Percentiles rank a stretch among this genome's conserved stretches.
phyloP scores from a whole-genome alignment of 2,329 filamentous ascomycete species.

The Pseudogymnoascus sp. region DNA sequence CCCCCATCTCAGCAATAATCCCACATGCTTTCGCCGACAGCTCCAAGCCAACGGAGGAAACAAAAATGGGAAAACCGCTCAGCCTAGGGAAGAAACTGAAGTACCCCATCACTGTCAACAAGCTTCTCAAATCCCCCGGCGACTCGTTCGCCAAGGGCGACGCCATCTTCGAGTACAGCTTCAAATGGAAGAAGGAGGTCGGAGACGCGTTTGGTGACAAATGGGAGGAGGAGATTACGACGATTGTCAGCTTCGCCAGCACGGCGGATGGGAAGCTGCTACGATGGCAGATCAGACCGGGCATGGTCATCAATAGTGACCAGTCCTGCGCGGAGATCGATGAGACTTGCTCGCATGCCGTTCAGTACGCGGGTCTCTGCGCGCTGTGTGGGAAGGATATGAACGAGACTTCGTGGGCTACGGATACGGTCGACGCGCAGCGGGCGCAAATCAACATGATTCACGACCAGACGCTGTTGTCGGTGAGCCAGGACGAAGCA shows the following conservation, averaged over 20 bases:
- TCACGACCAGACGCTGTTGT: constrained; percentile 82
- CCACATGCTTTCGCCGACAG: constrained; percentile 29
- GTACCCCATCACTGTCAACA: constrained; percentile 90
- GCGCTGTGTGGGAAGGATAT: constrained; percentile 92
- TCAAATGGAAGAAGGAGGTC: constrained; percentile 70
- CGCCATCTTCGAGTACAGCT: constrained; percentile 79
- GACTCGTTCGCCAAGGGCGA: constrained; percentile 72
- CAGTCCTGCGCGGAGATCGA: constrained; percentile 67
- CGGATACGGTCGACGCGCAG: constrained; percentile 68
- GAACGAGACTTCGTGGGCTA: constrained; percentile 83
- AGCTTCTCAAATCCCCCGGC: constrained; percentile 69
- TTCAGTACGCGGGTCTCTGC: constrained; percentile 88
- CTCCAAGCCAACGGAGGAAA: constrained; percentile 25
- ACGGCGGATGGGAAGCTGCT: constrained; percentile 74
- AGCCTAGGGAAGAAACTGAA: constrained; percentile 60
- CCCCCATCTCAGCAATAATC: constrained; percentile 12
- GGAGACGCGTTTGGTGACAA: constrained; percentile 56
- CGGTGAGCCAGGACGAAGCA: constrained; percentile 77
- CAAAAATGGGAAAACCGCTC: constrained; percentile 42
- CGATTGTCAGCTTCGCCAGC: constrained; percentile 71
- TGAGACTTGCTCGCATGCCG: constrained; percentile 83
- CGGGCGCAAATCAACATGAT: constrained; percentile 92
- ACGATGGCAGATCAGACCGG: constrained; percentile 68
- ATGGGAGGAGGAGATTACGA: constrained; percentile 62
- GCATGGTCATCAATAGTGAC: constrained; percentile 56